Conservation (phyloP, 495 filamentous ascomycete species). For the Pyrenula massariospora region DNA sequence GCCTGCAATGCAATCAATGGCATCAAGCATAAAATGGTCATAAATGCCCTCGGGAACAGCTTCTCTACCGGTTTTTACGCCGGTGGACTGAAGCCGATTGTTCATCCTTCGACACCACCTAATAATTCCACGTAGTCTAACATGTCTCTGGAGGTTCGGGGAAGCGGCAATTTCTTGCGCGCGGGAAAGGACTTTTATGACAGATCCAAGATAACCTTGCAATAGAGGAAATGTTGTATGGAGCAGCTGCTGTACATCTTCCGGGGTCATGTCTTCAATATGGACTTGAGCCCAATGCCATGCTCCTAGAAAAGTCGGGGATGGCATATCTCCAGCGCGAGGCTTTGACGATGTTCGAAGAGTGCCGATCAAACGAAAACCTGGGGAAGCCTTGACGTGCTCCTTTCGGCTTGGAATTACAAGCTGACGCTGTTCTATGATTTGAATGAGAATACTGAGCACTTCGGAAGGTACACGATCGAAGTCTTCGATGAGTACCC, state of each 20-base stretch:
- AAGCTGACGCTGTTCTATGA: slow-evolving; percentile 81
- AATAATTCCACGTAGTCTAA: slow-evolving; percentile 61
- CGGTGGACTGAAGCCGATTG: slow-evolving; percentile 39
- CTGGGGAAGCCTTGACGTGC: slow-evolving; percentile 64
- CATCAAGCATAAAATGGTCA: slow-evolving; percentile 84
- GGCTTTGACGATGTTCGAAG: slow-evolving; percentile 66
- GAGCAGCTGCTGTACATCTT: slow-evolving; percentile 68
- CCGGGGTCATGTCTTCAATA: slow-evolving; percentile 51
- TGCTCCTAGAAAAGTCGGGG: slow-evolving; percentile 55
- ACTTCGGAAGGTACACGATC: slow-evolving; percentile 94
- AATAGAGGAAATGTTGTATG: slow-evolving; percentile 56
- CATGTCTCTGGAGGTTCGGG: neutral
- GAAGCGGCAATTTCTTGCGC: neutral
- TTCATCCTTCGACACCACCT: slow-evolving; percentile 78
- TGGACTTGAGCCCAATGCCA: slow-evolving; percentile 71
- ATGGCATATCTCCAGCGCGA: slow-evolving; percentile 49
- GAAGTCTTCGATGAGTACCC: slow-evolving; percentile 94
- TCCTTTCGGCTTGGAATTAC: slow-evolving; percentile 79
- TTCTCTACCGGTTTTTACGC: slow-evolving; percentile 61
- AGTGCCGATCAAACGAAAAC: slow-evolving; percentile 85
- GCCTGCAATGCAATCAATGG: slow-evolving; percentile 77
- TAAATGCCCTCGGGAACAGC: slow-evolving; percentile 57
- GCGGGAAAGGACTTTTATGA: no score
- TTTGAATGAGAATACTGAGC: slow-evolving; percentile 77
- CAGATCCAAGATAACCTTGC: slow-evolving; percentile 44